Evolutionary conservation across 1,284 basidiomycete species (phyloP).

Genomic region (Coniferiporia weirii): DNA sequence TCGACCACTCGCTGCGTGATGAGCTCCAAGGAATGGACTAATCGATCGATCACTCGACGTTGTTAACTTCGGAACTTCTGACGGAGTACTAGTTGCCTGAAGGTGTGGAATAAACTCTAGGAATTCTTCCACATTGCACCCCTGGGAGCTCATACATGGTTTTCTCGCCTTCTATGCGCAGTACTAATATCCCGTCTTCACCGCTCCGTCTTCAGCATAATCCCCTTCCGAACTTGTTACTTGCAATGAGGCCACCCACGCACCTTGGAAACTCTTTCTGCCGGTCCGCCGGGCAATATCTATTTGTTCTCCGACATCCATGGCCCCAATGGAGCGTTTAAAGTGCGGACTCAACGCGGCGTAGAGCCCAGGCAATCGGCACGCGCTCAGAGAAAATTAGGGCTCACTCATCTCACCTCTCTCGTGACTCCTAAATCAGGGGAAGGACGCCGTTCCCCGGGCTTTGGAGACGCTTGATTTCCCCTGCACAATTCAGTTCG

Average conservation of each 20-base stretch:
- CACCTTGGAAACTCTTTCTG: too few species aligned
- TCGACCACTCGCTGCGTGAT: background rate
- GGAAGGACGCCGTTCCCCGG: background rate
- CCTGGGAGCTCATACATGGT: background rate
- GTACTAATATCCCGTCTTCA: background rate
- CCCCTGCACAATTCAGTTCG: too few species aligned
- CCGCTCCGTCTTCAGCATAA: background rate
- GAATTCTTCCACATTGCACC: background rate
- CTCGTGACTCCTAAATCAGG: background rate
- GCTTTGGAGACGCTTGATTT: background rate
- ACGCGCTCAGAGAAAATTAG: background rate
- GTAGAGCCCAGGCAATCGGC: background rate
- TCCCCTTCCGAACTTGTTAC: background rate
- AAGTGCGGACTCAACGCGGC: background rate
- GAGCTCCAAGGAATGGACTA: background rate
- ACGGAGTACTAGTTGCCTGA: background rate
- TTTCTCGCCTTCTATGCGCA: background rate
- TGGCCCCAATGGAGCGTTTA: background rate
- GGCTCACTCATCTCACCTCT: background rate
- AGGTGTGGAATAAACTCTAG: background rate
- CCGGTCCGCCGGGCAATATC: background rate
- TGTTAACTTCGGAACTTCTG: background rate
- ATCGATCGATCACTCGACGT: background rate
- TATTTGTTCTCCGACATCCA: background rate
- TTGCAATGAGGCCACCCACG: background rate